Evolutionary conservation across 208 protist genomes (phyloP), one percentile per base, ranked within the genome.

Genomic region (Phytomonas serpens): DNA sequence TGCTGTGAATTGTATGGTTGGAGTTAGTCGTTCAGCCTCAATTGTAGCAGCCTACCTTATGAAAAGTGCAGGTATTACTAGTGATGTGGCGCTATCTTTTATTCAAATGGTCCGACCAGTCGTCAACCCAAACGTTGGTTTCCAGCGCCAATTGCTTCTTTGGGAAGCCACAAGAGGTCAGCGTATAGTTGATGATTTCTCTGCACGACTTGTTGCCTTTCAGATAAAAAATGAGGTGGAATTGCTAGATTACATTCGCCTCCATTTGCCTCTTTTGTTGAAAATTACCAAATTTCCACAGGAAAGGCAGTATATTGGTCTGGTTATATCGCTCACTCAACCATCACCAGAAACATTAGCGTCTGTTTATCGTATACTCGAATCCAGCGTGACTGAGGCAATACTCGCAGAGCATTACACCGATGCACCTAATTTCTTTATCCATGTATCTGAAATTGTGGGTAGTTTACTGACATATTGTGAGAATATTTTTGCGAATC

Each of bases 21-120:
- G 93, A 27, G 91, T 97, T 32, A 93, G 86, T 72, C 74, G 93
- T 34, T 95, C 88, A 11, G 88, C 85, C 13, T 74, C 90, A n/a
- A 73, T 95, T 52, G 88, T 95, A 3, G 71, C 77, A 14, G 93
- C 93, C 3, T 97, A 95, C 73, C 57, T 96, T 7, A 96, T 97
- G 83, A 92, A 91, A 67, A 82, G 79, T 27, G 79, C 72, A 13
- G 52, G 65, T 0, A 77, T 87, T 19, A 81, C 80, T 6, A 77
- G 73, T 10, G 79, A 89, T 71, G 85, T 87, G 3, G 80, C 90
- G 0, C 71, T 96, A 3, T 63, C 71, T 13, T 81, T 92, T 57
- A 71, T 96, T 19, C 86, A 77, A 66, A 82, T 72, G 62, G 76
- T 74, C 0, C 73, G 90, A 14, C 76, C 87, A 0, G 78, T 93